Percentiles rank a stretch among this genome's conserved stretches.
These are phyloP conservation scores for Suillus clintonianus DNA, from an alignment of 768 basidiomycete species.

Conservation along the genomic window DNA sequence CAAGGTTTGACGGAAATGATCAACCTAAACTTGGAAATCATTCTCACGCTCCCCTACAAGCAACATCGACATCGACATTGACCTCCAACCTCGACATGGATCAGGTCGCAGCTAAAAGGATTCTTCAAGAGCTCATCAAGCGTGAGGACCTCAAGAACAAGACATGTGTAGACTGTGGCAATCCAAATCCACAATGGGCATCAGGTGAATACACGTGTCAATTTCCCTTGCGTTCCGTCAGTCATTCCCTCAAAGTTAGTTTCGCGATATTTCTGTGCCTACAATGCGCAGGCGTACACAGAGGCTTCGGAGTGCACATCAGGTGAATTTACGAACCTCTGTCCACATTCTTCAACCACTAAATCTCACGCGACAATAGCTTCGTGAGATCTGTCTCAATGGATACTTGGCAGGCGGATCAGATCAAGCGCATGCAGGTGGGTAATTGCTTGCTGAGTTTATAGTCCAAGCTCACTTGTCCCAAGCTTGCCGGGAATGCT, in stretches of 20 bases:
- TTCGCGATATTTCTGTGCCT: slow-evolving; percentile 91
- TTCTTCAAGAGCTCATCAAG: slow-evolving; percentile 73
- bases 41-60: not conserved
- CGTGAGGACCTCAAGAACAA: slow-evolving; percentile 75
- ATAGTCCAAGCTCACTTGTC: slow-evolving; percentile 11
- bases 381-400: slow-evolving; percentile 94
- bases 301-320: slow-evolving; percentile 94
- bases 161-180: slow-evolving; percentile 78
- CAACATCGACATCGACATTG: slow-evolving; percentile 22
- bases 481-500: slow-evolving; percentile 84
- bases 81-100: slow-evolving; percentile 46
- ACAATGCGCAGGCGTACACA: slow-evolving; percentile 81
- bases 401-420: slow-evolving; percentile 95
- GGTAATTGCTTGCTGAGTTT: slow-evolving; percentile 16
- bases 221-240: not conserved
- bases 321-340: slow-evolving; percentile 44
- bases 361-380: slow-evolving; percentile 39
- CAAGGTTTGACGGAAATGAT: not conserved
- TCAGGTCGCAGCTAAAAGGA: slow-evolving; percentile 67
- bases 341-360: slow-evolving; percentile 4
- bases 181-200: slow-evolving; percentile 97
- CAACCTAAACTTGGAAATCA: not conserved
- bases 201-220: slow-evolving; percentile 48
- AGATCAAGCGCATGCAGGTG: slow-evolving; percentile 89
- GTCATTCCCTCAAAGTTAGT: slow-evolving; percentile 39